Percentiles rank a stretch among this genome's conserved stretches.
These are phyloP conservation scores for Nyssa sinensis DNA, from an alignment of 148 eudicot genomes.

Conservation along the genomic window DNA sequence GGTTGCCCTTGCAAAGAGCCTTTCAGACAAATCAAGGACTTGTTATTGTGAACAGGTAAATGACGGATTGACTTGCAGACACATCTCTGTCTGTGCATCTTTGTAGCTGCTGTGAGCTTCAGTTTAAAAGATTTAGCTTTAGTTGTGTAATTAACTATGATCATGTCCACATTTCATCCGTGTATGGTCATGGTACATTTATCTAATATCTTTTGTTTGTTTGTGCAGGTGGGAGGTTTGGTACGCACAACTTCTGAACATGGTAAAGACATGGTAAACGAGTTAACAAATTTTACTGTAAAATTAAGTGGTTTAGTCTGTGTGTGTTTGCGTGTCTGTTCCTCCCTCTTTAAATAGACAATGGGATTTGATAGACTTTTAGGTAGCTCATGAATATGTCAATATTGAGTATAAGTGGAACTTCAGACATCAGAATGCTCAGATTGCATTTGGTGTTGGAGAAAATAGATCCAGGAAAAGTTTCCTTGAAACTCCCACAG, in stretches of 20 bases:
- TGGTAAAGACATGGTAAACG: not conserved
- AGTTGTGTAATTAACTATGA: not conserved
- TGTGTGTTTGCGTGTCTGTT: too few species aligned
- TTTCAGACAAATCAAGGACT: conserved; percentile 55
- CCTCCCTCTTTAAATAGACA: not conserved
- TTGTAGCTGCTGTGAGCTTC: too few species aligned
- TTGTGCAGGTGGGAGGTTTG: not conserved
- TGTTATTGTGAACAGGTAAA: conserved; percentile 55
- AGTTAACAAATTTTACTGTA: not conserved
- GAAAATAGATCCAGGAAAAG: too few species aligned
- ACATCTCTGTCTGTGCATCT: too few species aligned
- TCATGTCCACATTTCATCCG: not conserved
- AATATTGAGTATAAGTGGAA: too few species aligned
- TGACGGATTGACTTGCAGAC: conserved; percentile 1
- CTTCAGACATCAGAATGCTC: too few species aligned
- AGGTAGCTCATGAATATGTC: too few species aligned
- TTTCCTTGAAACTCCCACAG: too few species aligned
- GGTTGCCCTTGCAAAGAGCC: conserved; percentile 63
- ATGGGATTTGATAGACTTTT: too few species aligned
- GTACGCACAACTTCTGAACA: not conserved
- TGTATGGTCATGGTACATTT: not conserved
- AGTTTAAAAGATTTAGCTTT: not conserved
- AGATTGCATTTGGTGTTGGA: too few species aligned
- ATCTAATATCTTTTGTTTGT: not conserved
- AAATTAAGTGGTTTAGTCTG: not conserved